These are phyloP conservation scores for Blastomyces silverae DNA, from an alignment of 2,329 filamentous ascomycete genomes.

Conservation along the genomic window DNA sequence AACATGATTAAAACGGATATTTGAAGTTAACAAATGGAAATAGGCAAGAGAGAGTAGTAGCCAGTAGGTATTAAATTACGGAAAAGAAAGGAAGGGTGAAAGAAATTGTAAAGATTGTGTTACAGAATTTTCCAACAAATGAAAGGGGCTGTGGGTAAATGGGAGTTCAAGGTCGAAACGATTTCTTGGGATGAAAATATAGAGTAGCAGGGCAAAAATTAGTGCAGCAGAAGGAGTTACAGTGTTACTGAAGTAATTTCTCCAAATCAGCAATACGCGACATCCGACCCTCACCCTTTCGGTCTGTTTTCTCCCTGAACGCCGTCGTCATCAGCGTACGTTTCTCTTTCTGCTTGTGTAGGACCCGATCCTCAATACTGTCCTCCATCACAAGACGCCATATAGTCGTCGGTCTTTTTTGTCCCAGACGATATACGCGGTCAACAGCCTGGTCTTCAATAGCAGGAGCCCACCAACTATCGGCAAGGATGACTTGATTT, in stretches of 20 bases:
- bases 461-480: slow-evolving; percentile 88
- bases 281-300: slow-evolving; percentile 49
- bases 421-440: slow-evolving; percentile 77
- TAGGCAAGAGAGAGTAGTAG: background rate
- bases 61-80: background rate
- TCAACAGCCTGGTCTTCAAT: slow-evolving; percentile 91
- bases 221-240: background rate
- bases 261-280: slow-evolving; percentile 49
- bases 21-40: background rate
- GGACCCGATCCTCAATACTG: slow-evolving; percentile 72
- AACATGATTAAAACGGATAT: background rate
- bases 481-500: slow-evolving; percentile 74
- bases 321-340: slow-evolving; percentile 68
- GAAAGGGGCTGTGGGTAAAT: background rate
- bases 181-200: background rate
- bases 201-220: background rate
- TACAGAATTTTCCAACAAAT: background rate
- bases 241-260: slow-evolving; percentile 27
- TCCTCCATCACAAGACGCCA: slow-evolving; percentile 76
- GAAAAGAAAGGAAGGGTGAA: too few species aligned
- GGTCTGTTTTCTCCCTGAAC: slow-evolving; percentile 60
- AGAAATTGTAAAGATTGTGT: slow-evolving; percentile 1
- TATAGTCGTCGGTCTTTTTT: slow-evolving; percentile 69
- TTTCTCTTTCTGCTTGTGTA: slow-evolving; percentile 73
- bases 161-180: background rate